A percentile compares a stretch with the other conserved stretches of the same genome.
Conservation (phyloP, 2,329 filamentous ascomycete species). For the Aspergillus ochraceus region DNA sequence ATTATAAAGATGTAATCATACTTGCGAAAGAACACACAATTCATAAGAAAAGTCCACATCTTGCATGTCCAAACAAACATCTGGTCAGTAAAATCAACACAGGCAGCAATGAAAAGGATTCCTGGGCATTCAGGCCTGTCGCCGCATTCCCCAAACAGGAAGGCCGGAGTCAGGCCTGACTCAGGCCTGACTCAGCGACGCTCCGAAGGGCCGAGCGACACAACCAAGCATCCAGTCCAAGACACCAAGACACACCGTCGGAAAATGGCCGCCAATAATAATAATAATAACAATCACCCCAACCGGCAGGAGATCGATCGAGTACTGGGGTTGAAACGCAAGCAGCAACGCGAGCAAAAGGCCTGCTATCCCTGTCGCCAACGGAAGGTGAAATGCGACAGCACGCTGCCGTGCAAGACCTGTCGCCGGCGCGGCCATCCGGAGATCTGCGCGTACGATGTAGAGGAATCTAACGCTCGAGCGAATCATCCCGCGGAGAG, state of each 20-base stretch:
- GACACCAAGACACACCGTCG: not conserved
- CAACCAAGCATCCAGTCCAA: not conserved
- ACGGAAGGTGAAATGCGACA: slow-evolving; percentile 39
- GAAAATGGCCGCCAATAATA: not conserved
- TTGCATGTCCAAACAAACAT: no score
- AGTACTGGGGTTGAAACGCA: slow-evolving; percentile 27
- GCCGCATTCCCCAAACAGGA: no score
- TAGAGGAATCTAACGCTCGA: not conserved
- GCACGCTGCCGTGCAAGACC: slow-evolving; percentile 27
- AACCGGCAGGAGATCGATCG: slow-evolving; percentile 27
- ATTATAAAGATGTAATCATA: not conserved
- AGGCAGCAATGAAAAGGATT: not conserved
- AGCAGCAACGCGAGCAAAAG: slow-evolving; percentile 26
- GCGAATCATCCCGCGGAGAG: not conserved
- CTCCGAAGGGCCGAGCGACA: not conserved
- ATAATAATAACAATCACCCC: not conserved
- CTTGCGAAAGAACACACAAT: no score
- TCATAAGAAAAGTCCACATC: no score
- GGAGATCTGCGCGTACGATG: slow-evolving; percentile 28
- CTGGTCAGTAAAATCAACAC: no score
- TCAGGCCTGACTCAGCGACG: not conserved
- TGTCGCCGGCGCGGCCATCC: slow-evolving; percentile 30
- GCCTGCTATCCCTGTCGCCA: slow-evolving; percentile 38
- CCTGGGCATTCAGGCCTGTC: not conserved
- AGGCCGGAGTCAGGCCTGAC: not conserved